Conservation (phyloP, 169 alveolate genomes). For the Eimeria tenella region DNA sequence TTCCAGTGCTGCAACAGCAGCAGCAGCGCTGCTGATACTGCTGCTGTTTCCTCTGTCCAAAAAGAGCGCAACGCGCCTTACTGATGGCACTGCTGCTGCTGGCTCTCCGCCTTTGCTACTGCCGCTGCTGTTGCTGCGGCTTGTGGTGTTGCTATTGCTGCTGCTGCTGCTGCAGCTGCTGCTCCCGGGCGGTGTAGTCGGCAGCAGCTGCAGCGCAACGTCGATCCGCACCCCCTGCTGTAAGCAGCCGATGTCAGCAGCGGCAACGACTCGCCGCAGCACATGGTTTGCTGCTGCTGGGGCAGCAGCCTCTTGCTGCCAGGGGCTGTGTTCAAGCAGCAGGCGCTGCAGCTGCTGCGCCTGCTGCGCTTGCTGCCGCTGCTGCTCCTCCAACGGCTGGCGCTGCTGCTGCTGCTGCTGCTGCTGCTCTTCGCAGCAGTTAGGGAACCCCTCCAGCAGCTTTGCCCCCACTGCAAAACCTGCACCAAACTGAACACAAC, state of each 20-base stretch:
- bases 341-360: not conserved
- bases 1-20: not conserved
- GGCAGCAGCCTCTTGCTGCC: not conserved
- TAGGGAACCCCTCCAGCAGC: not conserved
- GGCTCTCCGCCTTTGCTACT: not conserved
- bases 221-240: not conserved
- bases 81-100: not conserved
- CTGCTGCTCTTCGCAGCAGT: not conserved
- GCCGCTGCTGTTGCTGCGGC: not conserved
- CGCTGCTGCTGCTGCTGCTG: slow-evolving; percentile 11
- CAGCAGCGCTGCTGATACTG: slow-evolving; percentile 10
- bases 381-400: not conserved
- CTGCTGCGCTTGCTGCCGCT: not conserved
- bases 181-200: not conserved
- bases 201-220: slow-evolving; percentile 16
- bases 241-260: not conserved
- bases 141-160: not conserved
- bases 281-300: not conserved
- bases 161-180: slow-evolving; percentile 18
- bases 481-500: not conserved
- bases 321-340: not conserved
- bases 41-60: not conserved
- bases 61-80: not conserved
- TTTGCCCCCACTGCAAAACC: not conserved
- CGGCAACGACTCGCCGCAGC: not conserved